Percentiles rank a stretch among this genome's conserved stretches.
phyloP scores from a whole-genome alignment of 2,329 filamentous ascomycete species.

The Apiospora phragmitis region DNA sequence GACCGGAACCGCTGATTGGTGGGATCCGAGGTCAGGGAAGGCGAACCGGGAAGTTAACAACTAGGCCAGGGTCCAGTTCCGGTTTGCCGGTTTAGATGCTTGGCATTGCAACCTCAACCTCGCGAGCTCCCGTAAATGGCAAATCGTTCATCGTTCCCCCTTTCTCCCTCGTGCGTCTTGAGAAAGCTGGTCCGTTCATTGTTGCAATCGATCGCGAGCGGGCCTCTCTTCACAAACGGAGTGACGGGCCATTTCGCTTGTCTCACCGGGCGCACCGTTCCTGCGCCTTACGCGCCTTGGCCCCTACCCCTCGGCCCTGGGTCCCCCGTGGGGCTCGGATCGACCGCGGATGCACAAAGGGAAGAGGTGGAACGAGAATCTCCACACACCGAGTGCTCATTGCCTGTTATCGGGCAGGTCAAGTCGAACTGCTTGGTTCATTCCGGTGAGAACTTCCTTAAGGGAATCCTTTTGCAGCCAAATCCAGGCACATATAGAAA shows the following conservation, averaged over 20 bases:
- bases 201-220: not conserved
- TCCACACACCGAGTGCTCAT: not conserved
- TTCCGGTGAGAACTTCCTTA: not conserved
- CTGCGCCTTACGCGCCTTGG: not conserved
- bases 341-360: not conserved
- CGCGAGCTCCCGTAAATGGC: not conserved
- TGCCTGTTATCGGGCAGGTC: not conserved
- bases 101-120: not conserved
- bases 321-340: not conserved
- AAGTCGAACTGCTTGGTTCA: not conserved
- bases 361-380: not conserved
- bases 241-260: not conserved
- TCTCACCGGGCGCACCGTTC: not conserved
- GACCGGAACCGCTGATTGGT: not conserved
- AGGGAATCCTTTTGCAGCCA: not conserved
- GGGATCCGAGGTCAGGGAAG: not conserved
- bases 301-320: not conserved
- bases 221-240: not conserved
- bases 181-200: not conserved
- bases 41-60: no score
- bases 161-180: not conserved
- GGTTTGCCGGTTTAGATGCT: not conserved
- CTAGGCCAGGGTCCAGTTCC: not conserved
- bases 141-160: not conserved
- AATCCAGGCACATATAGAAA: not conserved